phyloP scores from a whole-genome alignment of 176 grass and related monocot genomes.

The Otatea glauca region DNA sequence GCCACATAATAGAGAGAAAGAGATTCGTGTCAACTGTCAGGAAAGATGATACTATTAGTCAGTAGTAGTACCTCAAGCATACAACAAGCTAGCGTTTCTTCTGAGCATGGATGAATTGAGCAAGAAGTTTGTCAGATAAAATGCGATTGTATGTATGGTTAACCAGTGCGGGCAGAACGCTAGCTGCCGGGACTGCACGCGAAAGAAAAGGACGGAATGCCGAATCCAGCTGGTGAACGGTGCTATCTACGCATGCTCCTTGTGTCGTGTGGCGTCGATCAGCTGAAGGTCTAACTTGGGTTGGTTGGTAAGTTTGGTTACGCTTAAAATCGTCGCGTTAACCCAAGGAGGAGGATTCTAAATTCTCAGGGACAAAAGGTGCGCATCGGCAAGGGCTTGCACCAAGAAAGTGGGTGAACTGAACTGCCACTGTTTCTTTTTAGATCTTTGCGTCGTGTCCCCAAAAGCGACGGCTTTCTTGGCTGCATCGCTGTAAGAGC shows the following conservation, averaged over 20 bases:
- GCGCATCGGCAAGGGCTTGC: background rate
- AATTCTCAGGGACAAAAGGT: no score
- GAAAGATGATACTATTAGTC: background rate
- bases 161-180: background rate
- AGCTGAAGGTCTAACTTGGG: background rate
- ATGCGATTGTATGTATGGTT: background rate
- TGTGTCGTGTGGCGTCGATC: background rate
- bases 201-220: background rate
- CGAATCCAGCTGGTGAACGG: background rate
- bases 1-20: background rate
- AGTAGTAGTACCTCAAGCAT: background rate
- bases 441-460: background rate
- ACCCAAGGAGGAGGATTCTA: background rate
- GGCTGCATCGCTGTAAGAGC: background rate
- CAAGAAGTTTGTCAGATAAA: background rate
- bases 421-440: background rate
- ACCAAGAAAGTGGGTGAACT: background rate
- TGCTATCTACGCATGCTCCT: background rate
- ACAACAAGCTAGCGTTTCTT: background rate
- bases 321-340: background rate
- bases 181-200: background rate
- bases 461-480: background rate
- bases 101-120: background rate
- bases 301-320: background rate
- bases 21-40: background rate